phyloP scores from a whole-genome alignment of 768 basidiomycete species.

The Leccinum pellstonianum region DNA sequence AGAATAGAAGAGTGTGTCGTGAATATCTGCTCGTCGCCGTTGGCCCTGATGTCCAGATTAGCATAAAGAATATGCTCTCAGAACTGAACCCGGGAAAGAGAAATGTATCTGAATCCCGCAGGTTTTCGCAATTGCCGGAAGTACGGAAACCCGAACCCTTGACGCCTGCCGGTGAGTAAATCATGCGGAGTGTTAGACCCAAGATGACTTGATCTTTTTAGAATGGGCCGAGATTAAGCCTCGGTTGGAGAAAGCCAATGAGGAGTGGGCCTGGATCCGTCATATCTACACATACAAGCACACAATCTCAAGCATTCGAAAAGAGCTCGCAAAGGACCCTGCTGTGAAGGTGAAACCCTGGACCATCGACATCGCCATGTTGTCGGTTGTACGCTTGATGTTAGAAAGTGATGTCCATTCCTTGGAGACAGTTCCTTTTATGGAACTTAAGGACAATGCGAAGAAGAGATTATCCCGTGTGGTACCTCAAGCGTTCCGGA shows the following conservation, averaged over 20 bases:
- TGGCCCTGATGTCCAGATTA: conserved; percentile 1
- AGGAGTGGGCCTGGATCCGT: neutral
- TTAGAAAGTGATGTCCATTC: neutral
- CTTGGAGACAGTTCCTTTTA: no score
- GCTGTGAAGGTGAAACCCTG: conserved; percentile 4
- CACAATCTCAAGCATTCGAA: no score
- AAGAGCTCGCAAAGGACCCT: no score
- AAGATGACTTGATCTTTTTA: neutral
- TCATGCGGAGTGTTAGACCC: neutral
- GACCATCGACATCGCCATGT: conserved; percentile 6
- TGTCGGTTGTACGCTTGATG: neutral
- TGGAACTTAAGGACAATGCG: neutral
- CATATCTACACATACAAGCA: neutral
- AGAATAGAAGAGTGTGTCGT: conserved; percentile 6
- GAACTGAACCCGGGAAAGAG: neutral
- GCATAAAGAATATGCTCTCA: conserved; percentile 1
- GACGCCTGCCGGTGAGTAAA: conserved; percentile 10
- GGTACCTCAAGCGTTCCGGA: neutral
- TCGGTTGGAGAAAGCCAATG: neutral
- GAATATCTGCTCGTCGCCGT: neutral
- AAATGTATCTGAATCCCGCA: no score
- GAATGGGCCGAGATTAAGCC: conserved; percentile 11
- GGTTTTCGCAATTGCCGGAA: conserved; percentile 4
- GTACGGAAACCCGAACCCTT: conserved; percentile 4
- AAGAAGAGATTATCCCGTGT: neutral